These are phyloP conservation scores for Elsinoe necatrix DNA, from an alignment of 2,329 filamentous ascomycete species.

Conservation along the genomic window DNA sequence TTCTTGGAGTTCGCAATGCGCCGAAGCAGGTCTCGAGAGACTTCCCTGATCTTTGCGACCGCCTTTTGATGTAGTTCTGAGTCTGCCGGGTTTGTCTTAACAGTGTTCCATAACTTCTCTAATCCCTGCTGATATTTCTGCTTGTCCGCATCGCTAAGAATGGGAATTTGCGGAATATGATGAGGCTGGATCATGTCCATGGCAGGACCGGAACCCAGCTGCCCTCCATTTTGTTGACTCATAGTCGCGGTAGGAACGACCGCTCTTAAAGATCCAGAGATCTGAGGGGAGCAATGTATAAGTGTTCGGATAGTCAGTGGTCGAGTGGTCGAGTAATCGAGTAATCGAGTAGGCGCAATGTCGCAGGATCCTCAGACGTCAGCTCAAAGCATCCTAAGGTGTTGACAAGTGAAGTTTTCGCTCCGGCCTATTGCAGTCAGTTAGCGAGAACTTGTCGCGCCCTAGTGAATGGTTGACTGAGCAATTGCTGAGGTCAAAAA, in stretches of 20 bases:
- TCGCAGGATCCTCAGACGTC: neutral
- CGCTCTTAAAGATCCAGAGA: neutral
- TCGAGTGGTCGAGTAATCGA: neutral
- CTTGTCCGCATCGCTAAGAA: conserved; percentile 17
- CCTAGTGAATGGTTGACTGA: neutral
- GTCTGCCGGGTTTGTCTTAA: conserved; percentile 16
- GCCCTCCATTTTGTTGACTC: conserved; percentile 13
- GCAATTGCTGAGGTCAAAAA: neutral
- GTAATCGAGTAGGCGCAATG: neutral
- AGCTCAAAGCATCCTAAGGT: neutral
- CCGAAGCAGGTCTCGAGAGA: conserved; percentile 17
- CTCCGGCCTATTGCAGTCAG: neutral
- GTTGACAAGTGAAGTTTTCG: neutral
- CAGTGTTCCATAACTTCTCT: conserved; percentile 18
- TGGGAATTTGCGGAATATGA: conserved; percentile 17
- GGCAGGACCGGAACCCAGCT: neutral
- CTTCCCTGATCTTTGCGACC: conserved; percentile 20
- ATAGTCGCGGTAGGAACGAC: conserved; percentile 2
- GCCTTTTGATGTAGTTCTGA: conserved; percentile 19
- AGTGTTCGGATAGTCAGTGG: too few species aligned
- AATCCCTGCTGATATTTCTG: conserved; percentile 15
- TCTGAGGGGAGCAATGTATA: too few species aligned
- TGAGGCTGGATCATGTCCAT: conserved; percentile 20
- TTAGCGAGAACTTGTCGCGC: neutral
- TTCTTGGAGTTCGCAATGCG: conserved; percentile 15